These are phyloP conservation scores for Macrophomina pseudophaseolina DNA, from an alignment of 2,329 filamentous ascomycete species.

Conservation along the genomic window DNA sequence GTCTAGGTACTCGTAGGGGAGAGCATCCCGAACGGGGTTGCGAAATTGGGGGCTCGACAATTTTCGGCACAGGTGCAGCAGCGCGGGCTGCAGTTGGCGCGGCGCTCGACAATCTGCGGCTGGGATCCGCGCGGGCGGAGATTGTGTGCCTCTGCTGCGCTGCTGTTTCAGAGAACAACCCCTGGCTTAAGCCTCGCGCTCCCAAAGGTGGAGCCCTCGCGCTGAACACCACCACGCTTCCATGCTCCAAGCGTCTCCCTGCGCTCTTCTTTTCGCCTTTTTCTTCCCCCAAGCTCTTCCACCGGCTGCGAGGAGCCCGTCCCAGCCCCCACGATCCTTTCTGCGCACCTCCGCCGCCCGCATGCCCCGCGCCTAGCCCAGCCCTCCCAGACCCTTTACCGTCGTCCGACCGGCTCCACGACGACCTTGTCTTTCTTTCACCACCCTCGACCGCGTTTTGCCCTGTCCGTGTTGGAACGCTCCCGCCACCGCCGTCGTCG, in stretches of 20 bases:
- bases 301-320: conserved; percentile 18
- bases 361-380: conserved; percentile 15
- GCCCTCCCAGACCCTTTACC: not conserved
- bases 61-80: conserved; percentile 6
- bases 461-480: not conserved
- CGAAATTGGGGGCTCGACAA: conserved; percentile 13
- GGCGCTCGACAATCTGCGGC: conserved; percentile 7
- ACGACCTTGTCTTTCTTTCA: conserved; percentile 11
- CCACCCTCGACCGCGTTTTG: not conserved
- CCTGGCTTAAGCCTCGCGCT: conserved; percentile 11
- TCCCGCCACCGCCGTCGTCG: not conserved
- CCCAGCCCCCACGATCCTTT: conserved; percentile 15
- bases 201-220: conserved; percentile 17
- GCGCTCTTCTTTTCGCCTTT: not conserved
- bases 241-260: not conserved
- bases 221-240: conserved; percentile 4
- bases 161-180: conserved; percentile 16
- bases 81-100: conserved; percentile 4
- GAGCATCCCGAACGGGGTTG: not conserved
- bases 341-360: not conserved
- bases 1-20: not conserved
- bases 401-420: conserved; percentile 11
- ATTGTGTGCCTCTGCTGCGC: conserved; percentile 8
- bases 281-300: conserved; percentile 1
- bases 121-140: conserved; percentile 15